Evolutionary conservation across 331 rosid species (phyloP).

Genomic region (Spiraea crenata): DNA sequence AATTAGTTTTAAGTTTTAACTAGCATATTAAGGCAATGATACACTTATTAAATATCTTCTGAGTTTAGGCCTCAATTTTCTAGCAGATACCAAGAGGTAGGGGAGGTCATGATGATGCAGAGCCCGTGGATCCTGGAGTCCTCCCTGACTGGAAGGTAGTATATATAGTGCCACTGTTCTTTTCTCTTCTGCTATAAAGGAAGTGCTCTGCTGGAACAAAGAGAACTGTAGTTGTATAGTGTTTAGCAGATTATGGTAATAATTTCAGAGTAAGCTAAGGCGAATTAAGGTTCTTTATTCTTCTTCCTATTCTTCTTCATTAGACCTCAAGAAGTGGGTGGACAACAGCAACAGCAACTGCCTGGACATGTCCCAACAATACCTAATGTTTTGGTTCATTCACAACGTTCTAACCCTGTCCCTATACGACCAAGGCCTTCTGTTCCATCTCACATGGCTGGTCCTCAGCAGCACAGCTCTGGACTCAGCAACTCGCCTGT

Average conservation of each 20-base stretch:
- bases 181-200: not conserved
- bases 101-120: not conserved
- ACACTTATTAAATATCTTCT: not conserved
- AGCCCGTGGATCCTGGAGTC: constrained; percentile 3
- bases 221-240: not conserved
- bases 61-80: constrained; percentile 6
- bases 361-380: not conserved
- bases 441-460: not conserved
- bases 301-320: not conserved
- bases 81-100: not conserved
- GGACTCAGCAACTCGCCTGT: not conserved
- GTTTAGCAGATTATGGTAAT: not conserved
- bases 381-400: constrained; percentile 3
- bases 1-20: too few species aligned
- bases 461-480: not conserved
- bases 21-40: not conserved
- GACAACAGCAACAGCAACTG: constrained; percentile 8
- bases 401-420: constrained; percentile 1
- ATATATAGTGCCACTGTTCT: not conserved
- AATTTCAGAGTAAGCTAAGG: not conserved
- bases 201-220: not conserved
- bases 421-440: not conserved
- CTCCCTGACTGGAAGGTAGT: constrained; percentile 2
- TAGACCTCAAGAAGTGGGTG: constrained; percentile 6
- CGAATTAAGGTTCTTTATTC: not conserved